Evolutionary conservation across 805 yeast genomes (phyloP).

Genomic region (Yamadazyma ubonensis): DNA sequence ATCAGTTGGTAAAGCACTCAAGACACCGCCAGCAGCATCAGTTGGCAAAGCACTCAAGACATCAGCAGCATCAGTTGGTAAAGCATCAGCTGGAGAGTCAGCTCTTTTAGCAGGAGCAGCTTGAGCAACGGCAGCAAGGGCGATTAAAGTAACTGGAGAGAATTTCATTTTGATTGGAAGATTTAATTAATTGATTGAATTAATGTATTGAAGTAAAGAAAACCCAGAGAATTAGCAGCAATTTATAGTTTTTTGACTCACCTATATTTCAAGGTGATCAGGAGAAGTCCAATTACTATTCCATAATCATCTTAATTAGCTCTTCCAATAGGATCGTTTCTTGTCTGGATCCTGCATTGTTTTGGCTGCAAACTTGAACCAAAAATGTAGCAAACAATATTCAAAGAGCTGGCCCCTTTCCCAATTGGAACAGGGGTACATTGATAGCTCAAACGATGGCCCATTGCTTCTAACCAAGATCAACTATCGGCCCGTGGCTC

Average conservation of each 20-base stretch:
- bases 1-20: conserved; percentile 5
- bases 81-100: conserved; percentile 5
- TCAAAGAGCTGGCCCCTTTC: neutral
- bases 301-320: too few species aligned
- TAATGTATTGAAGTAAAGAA: neutral
- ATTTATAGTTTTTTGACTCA: conserved; percentile 1
- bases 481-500: conserved; percentile 2
- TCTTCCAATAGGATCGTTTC: too few species aligned
- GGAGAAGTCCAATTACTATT: too few species aligned
- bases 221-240: neutral
- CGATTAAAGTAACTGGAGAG: conserved; percentile 12
- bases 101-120: conserved; percentile 17
- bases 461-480: too few species aligned
- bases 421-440: too few species aligned
- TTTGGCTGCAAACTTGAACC: conserved; percentile 5
- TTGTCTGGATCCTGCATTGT: too few species aligned
- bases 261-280: neutral
- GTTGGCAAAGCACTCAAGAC: too few species aligned
- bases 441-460: too few species aligned
- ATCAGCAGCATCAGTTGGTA: conserved; percentile 8
- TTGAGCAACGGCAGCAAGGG: conserved; percentile 12
- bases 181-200: neutral
- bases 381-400: too few species aligned
- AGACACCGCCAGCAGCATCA: conserved; percentile 6
- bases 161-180: conserved; percentile 11